phyloP scores from a whole-genome alignment of 2,329 filamentous ascomycete species.

The Calonectria leucothoes region DNA sequence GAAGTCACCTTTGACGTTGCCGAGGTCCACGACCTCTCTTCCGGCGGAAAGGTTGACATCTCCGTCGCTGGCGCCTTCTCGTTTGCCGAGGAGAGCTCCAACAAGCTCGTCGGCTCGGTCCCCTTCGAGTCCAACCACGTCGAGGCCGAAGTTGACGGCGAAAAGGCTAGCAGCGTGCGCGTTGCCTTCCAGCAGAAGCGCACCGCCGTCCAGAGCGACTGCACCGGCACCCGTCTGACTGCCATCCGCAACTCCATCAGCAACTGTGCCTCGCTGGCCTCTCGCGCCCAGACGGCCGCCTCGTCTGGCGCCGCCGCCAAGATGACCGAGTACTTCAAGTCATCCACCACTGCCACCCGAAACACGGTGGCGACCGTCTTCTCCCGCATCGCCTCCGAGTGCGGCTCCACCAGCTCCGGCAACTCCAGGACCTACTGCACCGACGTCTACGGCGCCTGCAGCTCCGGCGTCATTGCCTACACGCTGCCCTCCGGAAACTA shows the following conservation, averaged over 20 bases:
- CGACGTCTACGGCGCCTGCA: constrained; percentile 66
- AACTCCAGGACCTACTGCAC: constrained; percentile 68
- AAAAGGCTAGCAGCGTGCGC: constrained; percentile 61
- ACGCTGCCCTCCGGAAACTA: constrained; percentile 64
- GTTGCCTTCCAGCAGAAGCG: constrained; percentile 62
- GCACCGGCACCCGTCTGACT: constrained; percentile 59
- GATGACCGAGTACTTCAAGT: constrained; percentile 74
- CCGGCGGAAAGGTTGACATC: constrained; percentile 67
- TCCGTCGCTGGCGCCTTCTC: constrained; percentile 67
- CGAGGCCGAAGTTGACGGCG: constrained; percentile 66
- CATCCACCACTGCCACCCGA: constrained; percentile 56
- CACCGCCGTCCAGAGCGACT: constrained; percentile 64
- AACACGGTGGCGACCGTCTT: constrained; percentile 64
- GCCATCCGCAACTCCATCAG: constrained; percentile 62
- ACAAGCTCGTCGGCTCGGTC: constrained; percentile 65
- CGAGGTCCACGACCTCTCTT: constrained; percentile 63
- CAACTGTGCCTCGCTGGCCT: constrained; percentile 66
- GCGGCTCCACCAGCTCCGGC: constrained; percentile 61
- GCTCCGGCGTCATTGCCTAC: constrained; percentile 67
- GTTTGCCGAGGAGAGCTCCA: constrained; percentile 63
- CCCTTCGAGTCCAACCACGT: constrained; percentile 71
- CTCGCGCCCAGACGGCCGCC: constrained; percentile 62
- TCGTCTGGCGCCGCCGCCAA: constrained; percentile 60
- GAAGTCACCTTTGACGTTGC: constrained; percentile 66
- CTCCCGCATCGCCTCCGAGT: constrained; percentile 65